phyloP scores from a whole-genome alignment of 2,329 filamentous ascomycete genomes.

The Phyllosticta capitalensis region DNA sequence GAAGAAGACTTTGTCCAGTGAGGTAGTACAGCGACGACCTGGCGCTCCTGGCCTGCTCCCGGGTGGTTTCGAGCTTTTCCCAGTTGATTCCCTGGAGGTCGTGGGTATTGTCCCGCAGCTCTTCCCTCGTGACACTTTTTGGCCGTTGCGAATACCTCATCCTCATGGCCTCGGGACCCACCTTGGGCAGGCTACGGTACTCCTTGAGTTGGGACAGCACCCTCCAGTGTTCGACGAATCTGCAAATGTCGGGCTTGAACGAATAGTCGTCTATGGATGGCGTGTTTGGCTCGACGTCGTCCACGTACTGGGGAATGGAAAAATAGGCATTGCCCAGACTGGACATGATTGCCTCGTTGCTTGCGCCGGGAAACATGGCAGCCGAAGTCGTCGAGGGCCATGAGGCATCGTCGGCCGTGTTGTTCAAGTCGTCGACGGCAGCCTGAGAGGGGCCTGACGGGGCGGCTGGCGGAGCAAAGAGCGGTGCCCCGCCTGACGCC shows the following conservation, averaged over 20 bases:
- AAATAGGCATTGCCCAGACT: conserved; percentile 8
- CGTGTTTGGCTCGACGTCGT: conserved; percentile 8
- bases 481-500: background rate
- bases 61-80: conserved; percentile 22
- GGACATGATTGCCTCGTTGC: background rate
- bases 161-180: conserved; percentile 4
- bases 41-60: conserved; percentile 12
- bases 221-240: conserved; percentile 11
- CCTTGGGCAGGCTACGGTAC: background rate
- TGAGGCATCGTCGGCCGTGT: background rate
- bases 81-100: conserved; percentile 32
- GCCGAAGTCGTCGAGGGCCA: background rate
- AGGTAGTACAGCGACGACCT: conserved; percentile 4
- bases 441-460: background rate
- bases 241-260: conserved; percentile 12
- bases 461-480: background rate
- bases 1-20: background rate
- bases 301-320: background rate
- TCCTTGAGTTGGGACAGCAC: background rate
- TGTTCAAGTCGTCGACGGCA: background rate
- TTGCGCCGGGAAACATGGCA: background rate
- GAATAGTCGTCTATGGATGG: conserved; percentile 10
- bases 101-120: conserved; percentile 25
- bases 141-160: conserved; percentile 15
- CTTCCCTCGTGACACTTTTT: conserved; percentile 20